Base-by-base conservation (phyloP, 345 rosid genomes). In the Aquilaria yunnanensis region DNA sequence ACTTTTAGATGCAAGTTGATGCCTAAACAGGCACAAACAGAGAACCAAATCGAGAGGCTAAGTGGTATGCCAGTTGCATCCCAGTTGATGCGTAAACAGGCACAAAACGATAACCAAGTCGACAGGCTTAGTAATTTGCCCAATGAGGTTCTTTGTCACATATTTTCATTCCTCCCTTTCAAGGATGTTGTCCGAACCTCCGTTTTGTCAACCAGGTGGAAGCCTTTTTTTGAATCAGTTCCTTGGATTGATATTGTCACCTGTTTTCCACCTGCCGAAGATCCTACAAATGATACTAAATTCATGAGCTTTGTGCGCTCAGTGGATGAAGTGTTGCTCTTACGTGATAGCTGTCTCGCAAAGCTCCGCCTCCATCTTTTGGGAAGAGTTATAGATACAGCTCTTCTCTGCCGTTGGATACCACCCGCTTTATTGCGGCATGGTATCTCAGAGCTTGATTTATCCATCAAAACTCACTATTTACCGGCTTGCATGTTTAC, bases 131-230 rank as follows among this genome's bases (percentile, higher is more conserved):
- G 51, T 48, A 45, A 31, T 30, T 56, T 71, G 13, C 43, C 70
- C 0, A 66, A 65, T 48, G 46, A 30, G 5, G 8, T 60, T 51
- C 59, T 65, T 9, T 59, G 10, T n/a, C 71, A 51, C 41, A 72
- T 72, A 33, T 52, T 71, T 8, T 51, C 63, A 49, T 61, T 60
- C 10, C 58, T 72, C 13, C 53, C 63, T 12, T 5, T n/a, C 14
- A 71, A 66, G 46, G 59, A 66, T 11, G 59, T 48, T 1, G 67
- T 66, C 10, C 29, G 37, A 6, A 56, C 70, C 11, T 54, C 67
- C 32, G 29, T 61, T 33, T 30, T 56, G 16, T 56, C 54, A 0
- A 71, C 30, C 12, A 41, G 59, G 47, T 71, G 75, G 75, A 13
- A 48, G 34, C 30, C 48, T 47, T 9, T 61, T 32, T 71, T 47